Conservation (phyloP, 805 yeast species). For the Wickerhamiella azyma region DNA sequence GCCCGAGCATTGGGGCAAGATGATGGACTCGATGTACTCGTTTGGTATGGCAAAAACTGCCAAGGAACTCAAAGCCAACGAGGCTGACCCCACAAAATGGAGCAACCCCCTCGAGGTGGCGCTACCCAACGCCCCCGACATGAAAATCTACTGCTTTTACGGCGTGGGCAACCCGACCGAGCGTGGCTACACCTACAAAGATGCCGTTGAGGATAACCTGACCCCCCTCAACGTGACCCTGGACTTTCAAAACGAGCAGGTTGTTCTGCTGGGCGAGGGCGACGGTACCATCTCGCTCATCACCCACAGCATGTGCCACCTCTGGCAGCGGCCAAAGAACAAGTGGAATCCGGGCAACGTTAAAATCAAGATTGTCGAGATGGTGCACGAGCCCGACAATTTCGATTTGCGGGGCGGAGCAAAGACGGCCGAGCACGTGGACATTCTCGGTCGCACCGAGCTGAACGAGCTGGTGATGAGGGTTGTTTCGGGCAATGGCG, state of each 20-base stretch:
- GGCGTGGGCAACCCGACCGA: conserved; percentile 98
- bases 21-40: conserved; percentile 61
- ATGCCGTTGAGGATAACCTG: conserved; percentile 40
- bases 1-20: conserved; percentile 60
- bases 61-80: conserved; percentile 48
- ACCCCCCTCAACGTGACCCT: conserved; percentile 56
- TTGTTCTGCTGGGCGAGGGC: conserved; percentile 79
- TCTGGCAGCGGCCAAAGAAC: conserved; percentile 56
- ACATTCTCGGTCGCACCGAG: conserved; percentile 84
- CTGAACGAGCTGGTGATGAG: conserved; percentile 71
- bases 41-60: conserved; percentile 55
- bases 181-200: conserved; percentile 75
- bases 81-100: conserved; percentile 72
- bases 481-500: conserved; percentile 74
- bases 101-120: conserved; percentile 87
- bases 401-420: conserved; percentile 96
- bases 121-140: conserved; percentile 83
- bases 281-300: conserved; percentile 88
- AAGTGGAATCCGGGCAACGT: conserved; percentile 68
- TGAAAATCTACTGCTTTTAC: conserved; percentile 79
- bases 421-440: conserved; percentile 95
- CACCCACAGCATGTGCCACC: conserved; percentile 82
- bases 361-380: conserved; percentile 70
- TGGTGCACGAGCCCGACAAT: conserved; percentile 83
- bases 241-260: conserved; percentile 45